Conservation (phyloP, 441 rosid genomes). For the Erodium texanum region DNA sequence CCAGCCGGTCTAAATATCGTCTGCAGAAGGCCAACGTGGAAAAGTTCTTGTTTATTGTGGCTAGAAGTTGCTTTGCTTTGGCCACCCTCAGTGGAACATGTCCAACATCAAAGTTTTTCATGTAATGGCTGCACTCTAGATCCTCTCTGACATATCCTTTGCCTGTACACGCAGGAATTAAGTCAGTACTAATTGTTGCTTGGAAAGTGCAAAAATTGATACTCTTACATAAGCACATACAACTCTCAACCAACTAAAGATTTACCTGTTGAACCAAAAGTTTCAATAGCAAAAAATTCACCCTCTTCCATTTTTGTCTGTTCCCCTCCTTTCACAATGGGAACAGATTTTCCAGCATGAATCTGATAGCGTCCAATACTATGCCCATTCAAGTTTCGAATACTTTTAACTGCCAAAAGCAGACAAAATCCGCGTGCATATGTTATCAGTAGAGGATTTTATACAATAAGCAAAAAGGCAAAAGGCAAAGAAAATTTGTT, state of each 20-base stretch:
- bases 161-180: constrained; percentile 33
- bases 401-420: constrained; percentile 70
- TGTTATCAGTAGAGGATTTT: not conserved
- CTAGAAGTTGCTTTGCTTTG: constrained; percentile 90
- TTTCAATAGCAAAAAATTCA: constrained; percentile 87
- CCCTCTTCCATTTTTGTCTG: constrained; percentile 99
- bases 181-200: not conserved
- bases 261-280: constrained; percentile 88
- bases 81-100: constrained; percentile 78
- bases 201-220: constrained; percentile 3
- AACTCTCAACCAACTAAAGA: not conserved
- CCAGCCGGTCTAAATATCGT: constrained; percentile 79
- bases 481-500: not conserved
- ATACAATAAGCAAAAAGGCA: not conserved
- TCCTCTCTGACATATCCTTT: constrained; percentile 91
- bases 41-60: constrained; percentile 84
- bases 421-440: not conserved
- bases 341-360: constrained; percentile 94
- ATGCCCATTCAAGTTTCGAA: constrained; percentile 86
- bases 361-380: constrained; percentile 87
- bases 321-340: constrained; percentile 94
- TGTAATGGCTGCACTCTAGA: constrained; percentile 90
- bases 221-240: constrained; percentile 6
- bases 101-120: constrained; percentile 79
- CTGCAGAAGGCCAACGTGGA: constrained; percentile 87